Percentiles rank a stretch among this genome's conserved stretches.
These are phyloP conservation scores for Castanea sativa DNA, from an alignment of 306 rosid species.

Conservation along the genomic window DNA sequence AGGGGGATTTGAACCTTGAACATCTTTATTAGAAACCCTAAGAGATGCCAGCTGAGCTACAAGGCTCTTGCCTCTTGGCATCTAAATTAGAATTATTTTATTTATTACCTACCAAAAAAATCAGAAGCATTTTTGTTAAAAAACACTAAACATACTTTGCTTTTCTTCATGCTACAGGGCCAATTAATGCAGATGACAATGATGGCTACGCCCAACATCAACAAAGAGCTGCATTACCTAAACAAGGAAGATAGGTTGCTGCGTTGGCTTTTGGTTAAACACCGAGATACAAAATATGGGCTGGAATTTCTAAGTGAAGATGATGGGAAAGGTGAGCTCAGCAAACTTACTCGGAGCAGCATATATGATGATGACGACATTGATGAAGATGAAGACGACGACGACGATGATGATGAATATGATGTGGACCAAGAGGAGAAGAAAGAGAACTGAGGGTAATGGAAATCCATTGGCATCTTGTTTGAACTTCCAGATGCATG, in stretches of 20 bases:
- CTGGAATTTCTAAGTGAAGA: slow-evolving; percentile 44
- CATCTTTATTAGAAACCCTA: too few relatives aligned
- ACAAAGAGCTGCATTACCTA: slow-evolving; percentile 90
- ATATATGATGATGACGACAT: slow-evolving; percentile 18
- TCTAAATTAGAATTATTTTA: neutral
- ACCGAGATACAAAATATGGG: slow-evolving; percentile 47
- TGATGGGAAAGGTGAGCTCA: slow-evolving; percentile 31
- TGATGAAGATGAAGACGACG: slow-evolving; percentile 38
- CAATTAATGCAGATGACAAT: slow-evolving; percentile 85
- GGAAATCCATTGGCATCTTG: neutral
- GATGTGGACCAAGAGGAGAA: slow-evolving; percentile 24
- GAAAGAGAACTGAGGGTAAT: slow-evolving; percentile 13
- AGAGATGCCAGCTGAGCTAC: too few relatives aligned
- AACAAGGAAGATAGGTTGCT: slow-evolving; percentile 85
- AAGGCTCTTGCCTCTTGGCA: too few relatives aligned
- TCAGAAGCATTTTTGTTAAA: neutral
- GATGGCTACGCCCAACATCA: slow-evolving; percentile 90
- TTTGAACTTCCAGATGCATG: neutral
- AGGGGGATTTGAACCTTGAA: too few relatives aligned
- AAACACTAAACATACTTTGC: neutral
- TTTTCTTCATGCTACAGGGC: slow-evolving; percentile 51
- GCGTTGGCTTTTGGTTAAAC: slow-evolving; percentile 86
- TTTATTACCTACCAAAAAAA: neutral
- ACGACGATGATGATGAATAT: slow-evolving; percentile 15
- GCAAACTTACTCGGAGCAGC: slow-evolving; percentile 11